Evolutionary conservation across 805 yeast genomes (phyloP), one percentile per base, ranked within the genome.

Genomic region (Saturnispora mendoncae): DNA sequence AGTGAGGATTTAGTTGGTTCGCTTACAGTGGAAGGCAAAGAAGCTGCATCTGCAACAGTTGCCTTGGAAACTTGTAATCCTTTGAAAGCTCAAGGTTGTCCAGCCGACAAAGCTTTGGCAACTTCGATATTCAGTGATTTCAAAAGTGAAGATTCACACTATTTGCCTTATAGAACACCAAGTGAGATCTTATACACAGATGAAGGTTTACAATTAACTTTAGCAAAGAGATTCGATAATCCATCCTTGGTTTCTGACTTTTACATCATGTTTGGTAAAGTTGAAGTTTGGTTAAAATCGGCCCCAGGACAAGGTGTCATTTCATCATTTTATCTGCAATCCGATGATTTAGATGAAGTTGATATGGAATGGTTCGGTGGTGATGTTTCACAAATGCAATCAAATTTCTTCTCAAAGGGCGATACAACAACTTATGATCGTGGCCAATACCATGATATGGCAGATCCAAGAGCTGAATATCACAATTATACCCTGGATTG

Each of bases 301-400:
- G 88, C 94, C 4, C 64, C 72, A 13, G 96, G 95, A 20, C 61
- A 60, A 15, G 96, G 96, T 47, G 70, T 88, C 31, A 76, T 86
- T 12, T 81, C 95, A 0, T 79, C 92, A 2, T 76, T 87, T 50
- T 84, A 80, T 49, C 68, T 87, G 41, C 94, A 85, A 56, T 65
- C 72, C 52, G 96, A 88, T 58, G 95, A 82, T 53, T 66, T 80
- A 48, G 97, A 88, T 61, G 97, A 88, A 62, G 77, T 88, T 36
- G 97, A 88, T 62, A 55, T 83, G 37, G 96, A 88, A 60, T 82
- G 92, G 79, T 68, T 83, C 34, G 96, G 96, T 15, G 78, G 84
- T 36, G 94, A 87, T 56, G 67, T 67, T 20, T 68, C 74, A 32
- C 80, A 84, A 56, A 76, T 82, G 51, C 94, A 84, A 62, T 69